Conservation (phyloP, 23 red algal species). For the Gracilaria gracilis region DNA sequence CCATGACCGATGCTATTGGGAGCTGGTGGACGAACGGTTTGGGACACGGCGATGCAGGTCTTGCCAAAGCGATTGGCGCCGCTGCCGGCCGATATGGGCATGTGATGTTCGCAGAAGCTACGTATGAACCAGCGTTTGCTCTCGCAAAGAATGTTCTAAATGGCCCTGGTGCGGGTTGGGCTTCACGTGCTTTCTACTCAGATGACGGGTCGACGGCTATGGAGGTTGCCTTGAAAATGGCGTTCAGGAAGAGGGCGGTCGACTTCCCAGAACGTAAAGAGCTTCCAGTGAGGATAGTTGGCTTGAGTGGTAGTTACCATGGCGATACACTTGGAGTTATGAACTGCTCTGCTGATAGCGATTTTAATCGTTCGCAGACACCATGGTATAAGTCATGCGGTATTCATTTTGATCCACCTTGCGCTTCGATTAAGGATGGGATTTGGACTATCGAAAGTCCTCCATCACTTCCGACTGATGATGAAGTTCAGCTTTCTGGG, state of each 20-base stretch:
- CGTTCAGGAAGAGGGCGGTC: conserved; percentile 80
- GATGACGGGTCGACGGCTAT: conserved; percentile 96
- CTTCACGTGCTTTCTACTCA: conserved; percentile 90
- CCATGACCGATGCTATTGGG: conserved; percentile 81
- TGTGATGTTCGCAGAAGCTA: conserved; percentile 90
- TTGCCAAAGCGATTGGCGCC: conserved; percentile 60
- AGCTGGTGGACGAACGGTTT: conserved; percentile 97
- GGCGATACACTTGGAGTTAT: conserved; percentile 99
- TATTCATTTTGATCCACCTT: conserved; percentile 81
- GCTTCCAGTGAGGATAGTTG: conserved; percentile 70
- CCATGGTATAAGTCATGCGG: conserved; percentile 92
- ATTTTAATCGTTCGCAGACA: conserved; percentile 88
- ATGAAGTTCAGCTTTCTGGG: conserved; percentile 24
- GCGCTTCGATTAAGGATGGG: conserved; percentile 56
- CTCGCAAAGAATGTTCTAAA: conserved; percentile 75
- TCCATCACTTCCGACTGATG: conserved; percentile 22
- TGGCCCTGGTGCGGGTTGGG: conserved; percentile 85
- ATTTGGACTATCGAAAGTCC: conserved; percentile 77
- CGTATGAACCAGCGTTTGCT: conserved; percentile 76
- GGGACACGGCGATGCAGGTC: conserved; percentile 77
- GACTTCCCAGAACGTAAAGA: conserved; percentile 29
- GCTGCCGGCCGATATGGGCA: conserved; percentile 94
- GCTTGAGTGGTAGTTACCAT: conserved; percentile 90
- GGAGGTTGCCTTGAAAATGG: conserved; percentile 99
- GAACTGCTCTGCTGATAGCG: conserved; percentile 85